phyloP scores from a whole-genome alignment of 768 basidiomycete species.

The Rhizopogon salebrosus region DNA sequence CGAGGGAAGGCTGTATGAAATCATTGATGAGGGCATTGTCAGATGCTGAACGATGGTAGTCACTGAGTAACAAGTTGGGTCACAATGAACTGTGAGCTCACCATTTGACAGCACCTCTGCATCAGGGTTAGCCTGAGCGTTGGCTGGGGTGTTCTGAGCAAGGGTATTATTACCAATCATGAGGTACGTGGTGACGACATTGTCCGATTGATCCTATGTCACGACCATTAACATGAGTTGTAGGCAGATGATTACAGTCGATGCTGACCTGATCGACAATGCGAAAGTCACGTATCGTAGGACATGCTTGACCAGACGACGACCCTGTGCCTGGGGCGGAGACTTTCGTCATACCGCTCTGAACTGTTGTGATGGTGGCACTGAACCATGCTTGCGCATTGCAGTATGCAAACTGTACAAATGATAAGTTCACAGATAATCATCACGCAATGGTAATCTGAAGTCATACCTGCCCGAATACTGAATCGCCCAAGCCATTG shows the following conservation, averaged over 20 bases:
- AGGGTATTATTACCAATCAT: constrained; percentile 17
- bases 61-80: not conserved
- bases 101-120: constrained; percentile 20
- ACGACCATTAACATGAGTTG: not conserved
- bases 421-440: not conserved
- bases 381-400: constrained; percentile 21
- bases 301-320: constrained; percentile 15
- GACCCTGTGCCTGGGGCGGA: constrained; percentile 16
- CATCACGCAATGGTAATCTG: not conserved
- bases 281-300: constrained; percentile 23
- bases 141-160: constrained; percentile 21
- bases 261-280: constrained; percentile 18
- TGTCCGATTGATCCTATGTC: constrained; percentile 23
- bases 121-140: constrained; percentile 18
- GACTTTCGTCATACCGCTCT: constrained; percentile 14
- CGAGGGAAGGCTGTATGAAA: constrained; percentile 22
- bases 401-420: constrained; percentile 18
- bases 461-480: constrained; percentile 19
- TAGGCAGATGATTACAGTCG: not conserved
- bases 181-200: constrained; percentile 24
- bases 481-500: constrained; percentile 16
- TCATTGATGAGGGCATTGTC: constrained; percentile 21
- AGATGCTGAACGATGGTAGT: constrained; percentile 13
- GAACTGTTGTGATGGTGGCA: constrained; percentile 16
- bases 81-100: not conserved